Base-by-base conservation (phyloP, 169 alveolate genomes). In the Cryptosporidium parvum region DNA sequence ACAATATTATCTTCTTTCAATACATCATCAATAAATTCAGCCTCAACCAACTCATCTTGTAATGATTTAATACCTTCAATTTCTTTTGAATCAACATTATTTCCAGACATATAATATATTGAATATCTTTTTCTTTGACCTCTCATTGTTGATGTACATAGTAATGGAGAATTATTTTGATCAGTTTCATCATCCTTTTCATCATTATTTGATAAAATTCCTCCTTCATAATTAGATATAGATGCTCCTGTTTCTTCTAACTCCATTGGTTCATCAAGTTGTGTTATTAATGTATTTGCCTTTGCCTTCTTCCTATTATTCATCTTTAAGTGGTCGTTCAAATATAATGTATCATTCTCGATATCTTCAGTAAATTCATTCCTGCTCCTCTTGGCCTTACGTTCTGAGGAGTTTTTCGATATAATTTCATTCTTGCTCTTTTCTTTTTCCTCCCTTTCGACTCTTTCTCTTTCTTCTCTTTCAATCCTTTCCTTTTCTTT, bases 31-130 rank as follows among this genome's bases (percentile, higher is more conserved):
- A 61, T 80, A 39, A 80, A 80, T 53, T 80, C 89, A 21, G 89
- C 89, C 42, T 80, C 89, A n/a, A 80, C 89, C 21, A 80, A 18
- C 23, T 80, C 89, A 65, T 80, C 89, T 80, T 62, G 89, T 29
- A 80, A 80, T 80, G 89, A 45, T 42, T 53, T 59, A 12, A 45
- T 35, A 3, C 59, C 89, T 8, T 29, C 37, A 23, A 18, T 65
- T 7, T 18, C 23, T 48, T 31, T 56, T 12, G 23, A 29, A 8
- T 23, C 45, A 12, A 12, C 8, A 29, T 39, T 39, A 35, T 80
- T 80, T 21, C 89, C 75, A 0, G 67, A 39, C n/a, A 62, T 53
- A 39, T 62, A 80, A 65, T 80, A 80, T 29, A 48, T 44, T 12
- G 89, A 80, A 51, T 80, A 80, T 53, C 86, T 29, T 65, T 80